phyloP scores from a whole-genome alignment of 2,329 filamentous ascomycete species.

The Penicillium corylophilum region DNA sequence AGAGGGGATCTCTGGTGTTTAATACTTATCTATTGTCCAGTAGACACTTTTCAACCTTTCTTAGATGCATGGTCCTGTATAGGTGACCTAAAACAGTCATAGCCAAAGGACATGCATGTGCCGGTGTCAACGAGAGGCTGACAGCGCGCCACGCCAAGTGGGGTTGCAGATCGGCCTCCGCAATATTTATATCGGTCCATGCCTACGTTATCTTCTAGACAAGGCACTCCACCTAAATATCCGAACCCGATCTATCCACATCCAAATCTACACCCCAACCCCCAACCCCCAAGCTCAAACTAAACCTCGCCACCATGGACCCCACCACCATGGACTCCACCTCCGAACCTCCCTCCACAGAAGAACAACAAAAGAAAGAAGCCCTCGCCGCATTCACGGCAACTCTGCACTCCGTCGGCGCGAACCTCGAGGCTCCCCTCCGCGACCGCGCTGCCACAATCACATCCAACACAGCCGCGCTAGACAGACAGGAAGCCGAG shows the following conservation, averaged over 20 bases:
- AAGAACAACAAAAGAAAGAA: conserved; percentile 40
- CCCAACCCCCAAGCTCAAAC: conserved; percentile 5
- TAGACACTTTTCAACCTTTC: too few relatives aligned
- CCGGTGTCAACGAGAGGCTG: conserved; percentile 10
- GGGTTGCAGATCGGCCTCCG: conserved; percentile 13
- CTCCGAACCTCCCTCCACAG: conserved; percentile 8
- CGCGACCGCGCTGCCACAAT: conserved; percentile 56
- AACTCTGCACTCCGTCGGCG: conserved; percentile 44
- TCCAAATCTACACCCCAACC: neutral
- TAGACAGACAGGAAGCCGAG: conserved; percentile 57
- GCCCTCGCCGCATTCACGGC: conserved; percentile 46
- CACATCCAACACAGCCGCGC: conserved; percentile 55
- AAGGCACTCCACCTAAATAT: neutral
- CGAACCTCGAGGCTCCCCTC: conserved; percentile 53
- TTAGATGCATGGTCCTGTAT: too few relatives aligned
- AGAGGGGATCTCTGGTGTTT: conserved; percentile 11
- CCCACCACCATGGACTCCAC: conserved; percentile 3
- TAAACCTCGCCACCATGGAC: conserved; percentile 2
- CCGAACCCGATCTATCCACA: neutral
- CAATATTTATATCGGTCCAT: neutral
- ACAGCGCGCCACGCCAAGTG: conserved; percentile 20
- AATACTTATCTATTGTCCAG: neutral
- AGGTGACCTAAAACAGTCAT: neutral
- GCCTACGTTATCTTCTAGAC: neutral
- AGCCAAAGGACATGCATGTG: neutral